Evolutionary conservation across 2,329 filamentous ascomycete species (phyloP), one percentile per base, ranked within the genome.

Genomic region (Apiospora pterosperma): DNA sequence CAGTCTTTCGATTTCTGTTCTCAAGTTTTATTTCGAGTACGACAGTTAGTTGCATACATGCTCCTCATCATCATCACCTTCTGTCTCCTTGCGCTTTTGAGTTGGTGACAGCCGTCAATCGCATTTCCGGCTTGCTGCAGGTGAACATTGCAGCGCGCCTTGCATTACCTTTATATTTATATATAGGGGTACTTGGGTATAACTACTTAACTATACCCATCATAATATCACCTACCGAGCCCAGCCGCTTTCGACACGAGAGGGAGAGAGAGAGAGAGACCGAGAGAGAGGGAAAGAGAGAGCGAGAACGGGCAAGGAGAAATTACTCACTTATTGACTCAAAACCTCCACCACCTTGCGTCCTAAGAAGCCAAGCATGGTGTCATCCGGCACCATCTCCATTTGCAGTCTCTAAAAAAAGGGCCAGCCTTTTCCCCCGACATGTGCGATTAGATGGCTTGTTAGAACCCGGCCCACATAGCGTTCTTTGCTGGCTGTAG

Each of bases 381-480:
- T 55, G 48, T 16, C 28, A 55, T 34, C 48, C 48, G 48, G 28
- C 44, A 52, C 25, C 14, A 52, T 52, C 44, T 52, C 44, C 14
- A 28, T 52, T 25, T 52, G 44, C 44, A n/a, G 16, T 34, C 16
- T 55, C 25, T 55, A 55, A 55, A 55, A 55, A 55, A 48, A 25
- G 48, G 8, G n/a, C 48, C 48, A 55, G 48, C 48, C 48, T 8
- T 19, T 19, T 34, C 48, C 48, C 48, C 48, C 48, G 28, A 55
- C 48, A 55, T 55, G 48, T 55, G 48, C 48, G 48, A 55, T 55
- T 55, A 55, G 48, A n/a, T 34, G 48, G 48, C 48, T 28, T 55
- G 48, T 28, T 55, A 31, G 48, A 34, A 31, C 16, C 21, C 36
- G 58, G 58, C 58, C 58, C 58, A 60, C 58, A 60, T 60, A 60